A percentile compares a stretch with the other conserved stretches of the same genome.
phyloP scores from a whole-genome alignment of 345 rosid species.

The Salix udensis region DNA sequence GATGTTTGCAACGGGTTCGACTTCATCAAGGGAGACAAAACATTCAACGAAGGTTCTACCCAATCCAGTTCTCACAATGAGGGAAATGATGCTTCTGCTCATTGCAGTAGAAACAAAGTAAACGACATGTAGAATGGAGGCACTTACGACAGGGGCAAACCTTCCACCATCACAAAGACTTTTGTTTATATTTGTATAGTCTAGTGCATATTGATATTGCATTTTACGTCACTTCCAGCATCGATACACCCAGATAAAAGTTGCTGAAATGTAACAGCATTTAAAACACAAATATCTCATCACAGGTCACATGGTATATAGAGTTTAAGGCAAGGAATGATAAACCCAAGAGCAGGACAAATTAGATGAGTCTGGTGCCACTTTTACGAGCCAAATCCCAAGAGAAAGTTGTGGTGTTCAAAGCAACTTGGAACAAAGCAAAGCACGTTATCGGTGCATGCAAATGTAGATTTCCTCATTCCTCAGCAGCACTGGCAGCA shows the following conservation, averaged over 20 bases:
- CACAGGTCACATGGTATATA: constrained; percentile 1
- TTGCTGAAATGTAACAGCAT: not conserved
- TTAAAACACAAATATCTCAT: not conserved
- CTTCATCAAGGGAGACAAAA: too few relatives aligned
- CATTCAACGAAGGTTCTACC: too few relatives aligned
- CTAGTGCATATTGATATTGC: too few relatives aligned
- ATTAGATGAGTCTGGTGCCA: not conserved
- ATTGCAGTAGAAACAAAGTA: too few relatives aligned
- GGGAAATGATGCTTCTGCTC: too few relatives aligned
- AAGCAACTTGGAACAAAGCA: not conserved
- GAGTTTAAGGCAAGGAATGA: not conserved
- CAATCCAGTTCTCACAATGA: too few relatives aligned
- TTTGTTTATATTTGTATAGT: too few relatives aligned
- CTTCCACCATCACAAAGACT: too few relatives aligned
- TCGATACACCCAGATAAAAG: not conserved
- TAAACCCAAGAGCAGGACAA: not conserved
- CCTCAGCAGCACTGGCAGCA: constrained; percentile 91
- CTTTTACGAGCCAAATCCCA: not conserved
- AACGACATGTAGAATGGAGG: too few relatives aligned
- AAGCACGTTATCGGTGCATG: not conserved
- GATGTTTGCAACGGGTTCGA: too few relatives aligned
- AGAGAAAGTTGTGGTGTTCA: not conserved
- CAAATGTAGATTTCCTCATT: constrained; percentile 35
- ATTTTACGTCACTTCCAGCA: too few relatives aligned
- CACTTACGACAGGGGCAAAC: too few relatives aligned